Conservation (phyloP, 352 stramenopile genomes). For the Globisporangium echinulatum region DNA sequence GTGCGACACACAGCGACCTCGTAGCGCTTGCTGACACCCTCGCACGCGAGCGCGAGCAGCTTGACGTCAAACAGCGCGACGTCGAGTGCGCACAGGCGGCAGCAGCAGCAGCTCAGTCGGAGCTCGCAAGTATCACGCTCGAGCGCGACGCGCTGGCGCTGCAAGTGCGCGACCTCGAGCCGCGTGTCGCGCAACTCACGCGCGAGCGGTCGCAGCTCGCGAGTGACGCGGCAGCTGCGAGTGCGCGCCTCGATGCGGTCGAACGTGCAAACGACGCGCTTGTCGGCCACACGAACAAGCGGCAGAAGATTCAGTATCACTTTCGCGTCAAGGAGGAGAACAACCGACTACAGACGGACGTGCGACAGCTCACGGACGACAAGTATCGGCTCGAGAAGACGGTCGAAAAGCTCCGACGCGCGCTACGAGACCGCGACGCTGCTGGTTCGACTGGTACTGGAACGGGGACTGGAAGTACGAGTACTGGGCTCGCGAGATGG, state of each 20-base stretch:
- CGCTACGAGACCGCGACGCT: too few species aligned
- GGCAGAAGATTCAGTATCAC: conserved; percentile 82
- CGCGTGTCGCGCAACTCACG: background rate
- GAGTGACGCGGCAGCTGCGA: conserved; percentile 16
- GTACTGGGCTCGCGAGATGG: conserved; percentile 7
- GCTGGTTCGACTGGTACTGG: too few species aligned
- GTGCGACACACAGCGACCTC: conserved; percentile 8
- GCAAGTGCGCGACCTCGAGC: background rate
- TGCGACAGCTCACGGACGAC: conserved; percentile 57
- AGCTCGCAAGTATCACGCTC: conserved; percentile 16
- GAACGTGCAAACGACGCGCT: conserved; percentile 64
- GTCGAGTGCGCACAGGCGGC: conserved; percentile 20
- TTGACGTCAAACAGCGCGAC: conserved; percentile 17
- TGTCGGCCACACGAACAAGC: conserved; percentile 70
- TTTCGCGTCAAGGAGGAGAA: conserved; percentile 80
- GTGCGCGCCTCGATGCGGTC: conserved; percentile 14
- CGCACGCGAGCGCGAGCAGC: conserved; percentile 14
- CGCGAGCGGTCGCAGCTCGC: conserved; percentile 16
- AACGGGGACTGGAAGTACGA: background rate
- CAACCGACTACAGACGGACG: conserved; percentile 65
- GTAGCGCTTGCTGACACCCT: conserved; percentile 20
- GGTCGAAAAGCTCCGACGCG: conserved; percentile 36
- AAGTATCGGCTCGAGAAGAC: conserved; percentile 47
- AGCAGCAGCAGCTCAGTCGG: conserved; percentile 10
- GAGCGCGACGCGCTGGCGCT: background rate